Evolutionary conservation across 768 basidiomycete genomes (phyloP), one percentile per base, ranked within the genome.

Genomic region (Pleurotus eryngii): DNA sequence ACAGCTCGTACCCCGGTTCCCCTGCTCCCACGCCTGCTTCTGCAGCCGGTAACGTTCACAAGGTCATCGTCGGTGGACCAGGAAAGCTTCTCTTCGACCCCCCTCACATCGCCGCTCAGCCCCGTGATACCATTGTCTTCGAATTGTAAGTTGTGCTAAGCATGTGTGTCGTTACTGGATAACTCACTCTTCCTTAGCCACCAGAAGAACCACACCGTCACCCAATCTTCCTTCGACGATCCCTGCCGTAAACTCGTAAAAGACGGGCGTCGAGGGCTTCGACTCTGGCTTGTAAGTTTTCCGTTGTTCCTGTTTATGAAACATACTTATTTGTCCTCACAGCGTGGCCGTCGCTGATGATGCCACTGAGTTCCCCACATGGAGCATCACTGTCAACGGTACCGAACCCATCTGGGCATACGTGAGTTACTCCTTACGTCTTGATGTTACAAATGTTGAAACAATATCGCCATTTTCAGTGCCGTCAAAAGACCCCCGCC

Each of bases 201-300:
- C 55, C 74, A 77, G 66, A 86, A 86, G 78, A 88, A 87, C 70
- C 85, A 87, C 72, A 81, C 81, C 5, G 83, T 84, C 20, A 84
- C 83, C 18, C 83, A 86, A 68, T 81, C 82, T 8, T 73, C 80
- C 3, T 87, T 88, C 67, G 79, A 73, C 45, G 77, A 79, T 49
- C 85, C 86, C 49, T 87, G 85, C 72, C 69, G 72, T 51, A 74
- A 69, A 40, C 65, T 81, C 54, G n/a, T 24, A 40, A 73, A 73
- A 56, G 72, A 71, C 58, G 74, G 74, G 72, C 43, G 67, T 64
- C 15, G 69, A 70, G 59, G 82, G 79, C 27, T 80, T 86, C 67
- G 78, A 85, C 70, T 80, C 82, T 63, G 79, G 79, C 58, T 84
- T 86, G 82, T 82, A 65, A 65, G 80, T 68, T 8, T 57, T 43